Conservation (phyloP, 306 rosid species). For the Gastrolobium villosum region DNA sequence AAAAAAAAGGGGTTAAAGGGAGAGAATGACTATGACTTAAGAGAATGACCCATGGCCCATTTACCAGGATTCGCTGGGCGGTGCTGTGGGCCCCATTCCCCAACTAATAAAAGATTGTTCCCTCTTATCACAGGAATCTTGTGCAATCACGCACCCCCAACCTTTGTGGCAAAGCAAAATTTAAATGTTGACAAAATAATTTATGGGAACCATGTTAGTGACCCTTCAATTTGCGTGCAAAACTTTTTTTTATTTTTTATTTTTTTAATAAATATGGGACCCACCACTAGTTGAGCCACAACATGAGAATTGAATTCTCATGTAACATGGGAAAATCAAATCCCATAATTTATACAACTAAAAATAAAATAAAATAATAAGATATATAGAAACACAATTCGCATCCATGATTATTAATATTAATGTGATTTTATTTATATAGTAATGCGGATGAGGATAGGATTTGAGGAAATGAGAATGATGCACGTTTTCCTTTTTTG, state of each 20-base stretch:
- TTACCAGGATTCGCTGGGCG: slow-evolving; percentile 37
- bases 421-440: background rate
- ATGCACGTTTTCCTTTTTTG: slow-evolving; percentile 34
- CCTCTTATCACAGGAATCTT: slow-evolving; percentile 34
- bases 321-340: too few species aligned
- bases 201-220: too few species aligned
- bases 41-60: slow-evolving; percentile 53
- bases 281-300: too few species aligned
- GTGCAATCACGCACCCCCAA: slow-evolving; percentile 35
- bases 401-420: background rate
- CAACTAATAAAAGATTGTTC: slow-evolving; percentile 36
- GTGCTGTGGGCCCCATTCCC: slow-evolving; percentile 47
- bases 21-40: slow-evolving; percentile 35
- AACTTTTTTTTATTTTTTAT: too few species aligned
- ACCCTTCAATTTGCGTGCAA: too few species aligned
- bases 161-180: slow-evolving; percentile 33
- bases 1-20: background rate
- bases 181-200: slow-evolving; percentile 7
- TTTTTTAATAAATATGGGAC: too few species aligned
- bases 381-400: too few species aligned
- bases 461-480: background rate
- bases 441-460: slow-evolving; percentile 6
- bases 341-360: too few species aligned
- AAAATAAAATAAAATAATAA: too few species aligned
- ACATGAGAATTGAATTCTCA: too few species aligned